Evolutionary conservation across 1,284 basidiomycete genomes (phyloP).

Genomic region (Pterulicium gracile): DNA sequence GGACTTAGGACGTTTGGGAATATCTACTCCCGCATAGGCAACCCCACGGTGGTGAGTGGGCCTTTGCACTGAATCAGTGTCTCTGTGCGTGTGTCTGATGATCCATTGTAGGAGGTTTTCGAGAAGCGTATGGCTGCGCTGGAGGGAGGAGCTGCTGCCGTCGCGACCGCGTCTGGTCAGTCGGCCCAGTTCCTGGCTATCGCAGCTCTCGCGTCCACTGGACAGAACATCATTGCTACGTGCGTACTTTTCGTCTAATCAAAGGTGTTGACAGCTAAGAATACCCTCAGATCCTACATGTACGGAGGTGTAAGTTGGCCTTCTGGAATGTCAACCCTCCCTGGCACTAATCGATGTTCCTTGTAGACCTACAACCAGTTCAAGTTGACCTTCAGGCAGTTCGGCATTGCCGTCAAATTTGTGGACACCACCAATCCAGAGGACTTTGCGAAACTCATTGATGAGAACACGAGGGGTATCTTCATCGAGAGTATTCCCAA

Average conservation of each 20-base stretch:
- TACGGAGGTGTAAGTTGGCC: constrained; percentile 50
- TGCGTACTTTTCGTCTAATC: constrained; percentile 19
- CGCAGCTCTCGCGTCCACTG: constrained; percentile 50
- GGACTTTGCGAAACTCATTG: constrained; percentile 64
- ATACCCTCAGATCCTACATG: constrained; percentile 34
- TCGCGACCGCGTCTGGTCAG: constrained; percentile 74
- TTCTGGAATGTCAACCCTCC: too few relatives aligned
- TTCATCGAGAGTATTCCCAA: constrained; percentile 83
- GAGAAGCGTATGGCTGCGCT: constrained; percentile 79
- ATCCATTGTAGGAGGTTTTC: constrained; percentile 45
- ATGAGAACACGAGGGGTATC: constrained; percentile 69
- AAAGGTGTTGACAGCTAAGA: background rate
- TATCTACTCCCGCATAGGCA: constrained; percentile 73
- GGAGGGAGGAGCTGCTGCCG: constrained; percentile 73
- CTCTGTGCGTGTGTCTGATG: too few relatives aligned
- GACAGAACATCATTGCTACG: constrained; percentile 78
- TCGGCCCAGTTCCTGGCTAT: constrained; percentile 77
- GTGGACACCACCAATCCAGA: constrained; percentile 53
- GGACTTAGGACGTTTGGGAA: constrained; percentile 60
- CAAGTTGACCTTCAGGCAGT: constrained; percentile 77
- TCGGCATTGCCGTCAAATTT: constrained; percentile 72
- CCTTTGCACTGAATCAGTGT: background rate
- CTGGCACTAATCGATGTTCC: too few relatives aligned
- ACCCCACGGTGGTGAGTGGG: constrained; percentile 67
- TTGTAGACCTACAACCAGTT: constrained; percentile 78